Percentiles rank a stretch among this genome's conserved stretches.
These are phyloP conservation scores for Coemansia sp. DNA, from an alignment of 192 early-diverging fungal species.

Conservation along the genomic window DNA sequence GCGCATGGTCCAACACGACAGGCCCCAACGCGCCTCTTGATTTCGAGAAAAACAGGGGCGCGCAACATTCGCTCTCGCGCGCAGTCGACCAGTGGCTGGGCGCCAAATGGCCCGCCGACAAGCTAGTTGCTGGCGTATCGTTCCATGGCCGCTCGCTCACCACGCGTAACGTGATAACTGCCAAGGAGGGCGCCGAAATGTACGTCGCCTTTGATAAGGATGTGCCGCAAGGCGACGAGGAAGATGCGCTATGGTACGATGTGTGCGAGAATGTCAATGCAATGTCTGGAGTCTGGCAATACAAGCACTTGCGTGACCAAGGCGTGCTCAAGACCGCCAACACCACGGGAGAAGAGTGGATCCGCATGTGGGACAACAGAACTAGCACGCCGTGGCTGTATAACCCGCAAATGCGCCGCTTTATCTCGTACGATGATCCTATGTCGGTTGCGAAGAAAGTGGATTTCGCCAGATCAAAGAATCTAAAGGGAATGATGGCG, in stretches of 20 bases:
- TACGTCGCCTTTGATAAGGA: conserved; percentile 42
- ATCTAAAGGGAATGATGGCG: conserved; percentile 67
- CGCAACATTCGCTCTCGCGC: conserved; percentile 42
- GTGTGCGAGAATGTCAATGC: conserved; percentile 45
- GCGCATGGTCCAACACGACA: conserved; percentile 59
- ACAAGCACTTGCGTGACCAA: conserved; percentile 58
- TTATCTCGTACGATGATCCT: conserved; percentile 80
- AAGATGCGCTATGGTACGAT: conserved; percentile 52
- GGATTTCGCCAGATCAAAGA: conserved; percentile 51
- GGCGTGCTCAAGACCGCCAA: conserved; percentile 50
- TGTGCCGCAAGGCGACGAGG: conserved; percentile 59
- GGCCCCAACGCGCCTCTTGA: conserved; percentile 66
- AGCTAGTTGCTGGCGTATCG: conserved; percentile 63
- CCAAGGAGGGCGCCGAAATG: conserved; percentile 44
- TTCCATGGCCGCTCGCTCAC: conserved; percentile 62
- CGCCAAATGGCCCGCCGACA: conserved; percentile 62
- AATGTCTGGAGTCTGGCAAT: conserved; percentile 66
- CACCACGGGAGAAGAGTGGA: conserved; percentile 58
- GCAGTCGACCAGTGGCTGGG: conserved; percentile 58
- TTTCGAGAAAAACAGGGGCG: conserved; percentile 35
- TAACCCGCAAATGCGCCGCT: conserved; percentile 60
- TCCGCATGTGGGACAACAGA: conserved; percentile 56
- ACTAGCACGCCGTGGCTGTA: conserved; percentile 60
- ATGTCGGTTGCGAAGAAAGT: conserved; percentile 65
- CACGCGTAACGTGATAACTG: conserved; percentile 43